A percentile compares a stretch with the other conserved stretches of the same genome.
phyloP scores from a whole-genome alignment of 306 rosid genomes.

The Inga oerstediana region DNA sequence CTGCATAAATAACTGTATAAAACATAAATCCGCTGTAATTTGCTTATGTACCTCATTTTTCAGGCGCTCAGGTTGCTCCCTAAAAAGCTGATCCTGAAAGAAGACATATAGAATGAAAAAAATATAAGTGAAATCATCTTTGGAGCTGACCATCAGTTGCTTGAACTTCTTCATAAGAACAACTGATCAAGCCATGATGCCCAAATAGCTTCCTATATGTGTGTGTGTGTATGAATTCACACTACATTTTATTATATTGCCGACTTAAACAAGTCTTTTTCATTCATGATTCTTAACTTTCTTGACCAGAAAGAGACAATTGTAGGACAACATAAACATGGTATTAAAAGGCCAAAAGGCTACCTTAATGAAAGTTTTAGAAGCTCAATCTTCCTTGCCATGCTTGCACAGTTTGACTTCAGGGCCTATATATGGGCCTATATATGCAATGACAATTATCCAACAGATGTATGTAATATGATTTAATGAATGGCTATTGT shows the following conservation, averaged over 20 bases:
- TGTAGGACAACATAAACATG: background rate
- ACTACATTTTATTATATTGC: background rate
- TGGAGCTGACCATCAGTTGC: conserved; percentile 44
- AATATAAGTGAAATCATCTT: background rate
- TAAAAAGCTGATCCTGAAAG: conserved; percentile 41
- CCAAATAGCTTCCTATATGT: conserved; percentile 59
- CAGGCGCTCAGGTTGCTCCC: conserved; percentile 41
- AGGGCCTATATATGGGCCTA: conserved; percentile 56
- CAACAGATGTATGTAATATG: background rate
- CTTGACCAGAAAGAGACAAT: background rate
- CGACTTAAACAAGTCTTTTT: background rate
- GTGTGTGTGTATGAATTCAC: background rate
- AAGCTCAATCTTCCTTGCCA: conserved; percentile 48
- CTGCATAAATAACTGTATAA: background rate
- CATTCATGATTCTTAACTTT: background rate
- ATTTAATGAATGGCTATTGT: background rate
- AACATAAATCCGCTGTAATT: background rate
- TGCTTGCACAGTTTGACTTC: conserved; percentile 40
- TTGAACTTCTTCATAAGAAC: conserved; percentile 48
- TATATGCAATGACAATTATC: background rate
- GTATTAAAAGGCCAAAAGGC: background rate
- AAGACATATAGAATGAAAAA: background rate
- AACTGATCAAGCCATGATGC: conserved; percentile 31
- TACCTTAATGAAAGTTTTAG: conserved; percentile 53
- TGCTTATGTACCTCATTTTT: conserved; percentile 39